Conservation (phyloP, 106 monocot species). For the Dendrobium chrysotoxum region DNA sequence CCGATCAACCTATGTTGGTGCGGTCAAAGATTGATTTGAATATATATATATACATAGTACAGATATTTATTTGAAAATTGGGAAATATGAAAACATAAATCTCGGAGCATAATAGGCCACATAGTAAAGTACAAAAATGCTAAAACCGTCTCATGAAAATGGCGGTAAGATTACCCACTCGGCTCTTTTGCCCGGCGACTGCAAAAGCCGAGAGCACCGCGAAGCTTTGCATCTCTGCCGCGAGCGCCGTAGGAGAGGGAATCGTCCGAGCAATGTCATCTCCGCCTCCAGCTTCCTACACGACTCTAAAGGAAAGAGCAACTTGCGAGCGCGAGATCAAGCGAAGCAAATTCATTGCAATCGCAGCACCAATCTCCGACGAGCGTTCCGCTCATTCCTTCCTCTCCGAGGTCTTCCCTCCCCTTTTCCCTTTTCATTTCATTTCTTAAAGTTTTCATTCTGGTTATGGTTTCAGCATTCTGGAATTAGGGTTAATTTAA, state of each 20-base stretch:
- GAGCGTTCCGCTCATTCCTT: slow-evolving; percentile 82
- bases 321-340: slow-evolving; percentile 73
- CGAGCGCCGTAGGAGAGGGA: slow-evolving; percentile 8
- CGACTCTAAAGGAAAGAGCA: slow-evolving; percentile 50
- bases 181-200: slow-evolving; percentile 7
- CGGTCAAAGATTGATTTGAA: too few species aligned
- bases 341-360: slow-evolving; percentile 84
- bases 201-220: slow-evolving; percentile 14
- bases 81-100: too few species aligned
- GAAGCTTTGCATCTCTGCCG: background rate
- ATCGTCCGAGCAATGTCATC: slow-evolving; percentile 16
- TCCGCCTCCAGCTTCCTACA: slow-evolving; percentile 36
- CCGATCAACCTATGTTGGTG: too few species aligned
- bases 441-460: background rate
- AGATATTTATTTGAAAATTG: too few species aligned
- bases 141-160: background rate
- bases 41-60: too few species aligned
- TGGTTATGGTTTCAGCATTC: background rate
- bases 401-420: slow-evolving; percentile 49
- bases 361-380: slow-evolving; percentile 67
- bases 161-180: slow-evolving; percentile 35
- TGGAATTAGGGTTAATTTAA: slow-evolving; percentile 1
- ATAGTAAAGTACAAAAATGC: too few species aligned
- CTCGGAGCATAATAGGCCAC: too few species aligned
- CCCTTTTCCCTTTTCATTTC: background rate